Base-by-base conservation (phyloP, 2,329 filamentous ascomycete genomes). In the Pseudogymnoascus verrucosus region DNA sequence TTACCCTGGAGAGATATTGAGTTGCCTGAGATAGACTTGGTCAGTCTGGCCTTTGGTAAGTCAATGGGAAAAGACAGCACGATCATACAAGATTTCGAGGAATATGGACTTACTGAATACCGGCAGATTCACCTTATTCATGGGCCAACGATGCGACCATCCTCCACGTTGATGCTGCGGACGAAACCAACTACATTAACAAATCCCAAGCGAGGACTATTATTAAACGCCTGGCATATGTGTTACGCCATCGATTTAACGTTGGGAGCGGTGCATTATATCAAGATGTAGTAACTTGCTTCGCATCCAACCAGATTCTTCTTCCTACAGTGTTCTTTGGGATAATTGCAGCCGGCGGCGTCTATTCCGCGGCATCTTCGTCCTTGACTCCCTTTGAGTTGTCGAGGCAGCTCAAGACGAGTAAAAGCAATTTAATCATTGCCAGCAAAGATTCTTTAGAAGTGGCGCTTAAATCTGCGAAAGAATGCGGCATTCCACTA, bases 361-460 rank as follows among this genome's bases (percentile, higher is more conserved):
- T 93, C 62, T 93, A 93, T 76, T 89, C 87, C 0, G 90, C 89
- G 26, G 88, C 88, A 1, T 91, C 91, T 66, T 88, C 88, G 0
- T 80, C 79, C 5, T 91, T 86, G 68, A 86, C 89, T 0, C 78
- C 84, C 0, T 79, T 89, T 16, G 90, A 95, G 74, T 75, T 96
- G 51, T 88, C 86, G 5, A 88, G 90, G 73, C 91, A 95, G 74
- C 78, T 95, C 36, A 79, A 83, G 57, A 89, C 93, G 73, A 88
- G 86, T 63, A 86, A 82, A 0, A 87, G 90, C 0, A 81, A 75
- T 5, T 87, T 89, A 70, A 75, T 95, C 63, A 76, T 95, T 62
- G 82, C 84, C 19, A 82, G 85, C 0, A 82, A 84, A 39, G 77
- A 71, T 0, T 83, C 80, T 64, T 75, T 92, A 21, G 80, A 84